A percentile compares a stretch with the other conserved stretches of the same genome.
These are phyloP conservation scores for Macroventuria anomochaeta DNA, from an alignment of 2,329 filamentous ascomycete species.

Conservation along the genomic window DNA sequence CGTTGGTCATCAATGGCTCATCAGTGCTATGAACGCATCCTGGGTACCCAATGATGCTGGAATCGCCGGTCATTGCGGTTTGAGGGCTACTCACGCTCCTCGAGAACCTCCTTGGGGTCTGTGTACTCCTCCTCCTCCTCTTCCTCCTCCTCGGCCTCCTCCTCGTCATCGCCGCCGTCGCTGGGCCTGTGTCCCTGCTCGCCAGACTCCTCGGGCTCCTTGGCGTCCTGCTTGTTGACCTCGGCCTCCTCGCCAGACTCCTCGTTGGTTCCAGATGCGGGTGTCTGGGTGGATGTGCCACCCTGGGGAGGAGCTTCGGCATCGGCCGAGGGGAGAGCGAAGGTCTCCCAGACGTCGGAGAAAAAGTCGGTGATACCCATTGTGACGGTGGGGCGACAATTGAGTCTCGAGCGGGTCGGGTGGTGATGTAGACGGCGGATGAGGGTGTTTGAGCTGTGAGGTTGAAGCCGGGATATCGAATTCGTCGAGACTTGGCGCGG, in stretches of 20 bases:
- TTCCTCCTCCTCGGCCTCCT: constrained; percentile 70
- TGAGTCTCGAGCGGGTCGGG: constrained; percentile 31
- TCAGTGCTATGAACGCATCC: neutral
- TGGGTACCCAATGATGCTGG: neutral
- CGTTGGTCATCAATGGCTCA: constrained; percentile 14
- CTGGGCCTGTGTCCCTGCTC: constrained; percentile 59
- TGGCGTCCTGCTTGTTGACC: constrained; percentile 52
- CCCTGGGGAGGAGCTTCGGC: constrained; percentile 55
- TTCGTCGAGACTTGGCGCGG: constrained; percentile 30
- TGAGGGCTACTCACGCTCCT: constrained; percentile 77
- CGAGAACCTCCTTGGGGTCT: constrained; percentile 85
- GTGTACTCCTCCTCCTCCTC: constrained; percentile 83
- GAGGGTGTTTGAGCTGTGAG: constrained; percentile 29
- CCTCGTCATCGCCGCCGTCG: constrained; percentile 54
- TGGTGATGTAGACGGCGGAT: constrained; percentile 31
- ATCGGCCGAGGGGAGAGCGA: constrained; percentile 57
- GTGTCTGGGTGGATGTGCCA: constrained; percentile 47
- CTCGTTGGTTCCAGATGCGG: constrained; percentile 53
- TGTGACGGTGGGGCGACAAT: constrained; percentile 42
- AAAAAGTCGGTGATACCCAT: constrained; percentile 72
- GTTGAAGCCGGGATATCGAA: constrained; percentile 24
- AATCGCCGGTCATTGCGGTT: neutral
- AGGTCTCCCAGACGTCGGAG: constrained; percentile 69
- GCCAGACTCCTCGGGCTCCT: constrained; percentile 49
- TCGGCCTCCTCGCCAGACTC: constrained; percentile 52